These are phyloP conservation scores for Kluyveromyces starmeri DNA, from an alignment of 805 yeast species.

Conservation along the genomic window DNA sequence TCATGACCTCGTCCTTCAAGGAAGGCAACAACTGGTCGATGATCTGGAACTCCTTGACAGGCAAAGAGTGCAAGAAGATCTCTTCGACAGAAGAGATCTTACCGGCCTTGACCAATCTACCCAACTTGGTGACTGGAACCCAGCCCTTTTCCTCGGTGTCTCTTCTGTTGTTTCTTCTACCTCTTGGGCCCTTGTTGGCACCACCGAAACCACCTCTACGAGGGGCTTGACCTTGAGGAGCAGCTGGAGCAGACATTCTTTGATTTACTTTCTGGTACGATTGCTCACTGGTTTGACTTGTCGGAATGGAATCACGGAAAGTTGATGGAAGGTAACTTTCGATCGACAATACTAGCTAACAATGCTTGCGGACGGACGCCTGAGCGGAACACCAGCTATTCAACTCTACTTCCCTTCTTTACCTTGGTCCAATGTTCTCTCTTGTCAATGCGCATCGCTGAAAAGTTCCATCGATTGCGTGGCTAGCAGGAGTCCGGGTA, in stretches of 20 bases:
- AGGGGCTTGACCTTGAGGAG: conserved; percentile 21
- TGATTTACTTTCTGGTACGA: conserved; percentile 7
- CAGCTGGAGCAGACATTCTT: conserved; percentile 36
- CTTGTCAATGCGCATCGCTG: too few relatives aligned
- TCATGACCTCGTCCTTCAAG: conserved; percentile 98
- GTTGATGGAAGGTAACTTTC: conserved; percentile 46
- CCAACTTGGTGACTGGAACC: conserved; percentile 99
- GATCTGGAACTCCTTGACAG: conserved; percentile 99
- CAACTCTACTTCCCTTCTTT: too few relatives aligned
- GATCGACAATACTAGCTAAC: conserved; percentile 35
- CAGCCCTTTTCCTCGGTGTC: conserved; percentile 95
- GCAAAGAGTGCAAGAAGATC: conserved; percentile 98
- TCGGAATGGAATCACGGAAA: conserved; percentile 45
- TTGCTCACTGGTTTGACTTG: conserved; percentile 16
- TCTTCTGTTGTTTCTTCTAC: conserved; percentile 70
- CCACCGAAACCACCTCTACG: conserved; percentile 47
- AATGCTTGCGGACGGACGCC: neutral
- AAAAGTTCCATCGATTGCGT: too few relatives aligned
- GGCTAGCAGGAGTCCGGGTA: too few relatives aligned
- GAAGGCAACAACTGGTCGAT: conserved; percentile 93
- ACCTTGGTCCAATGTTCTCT: too few relatives aligned
- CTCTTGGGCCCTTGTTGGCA: conserved; percentile 47
- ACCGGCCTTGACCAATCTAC: conserved; percentile 99
- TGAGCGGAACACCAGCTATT: too few relatives aligned
- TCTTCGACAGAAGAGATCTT: conserved; percentile 94